Evolutionary conservation across 2,329 filamentous ascomycete species (phyloP).

Genomic region (Cylindrodendrum hubeiense): DNA sequence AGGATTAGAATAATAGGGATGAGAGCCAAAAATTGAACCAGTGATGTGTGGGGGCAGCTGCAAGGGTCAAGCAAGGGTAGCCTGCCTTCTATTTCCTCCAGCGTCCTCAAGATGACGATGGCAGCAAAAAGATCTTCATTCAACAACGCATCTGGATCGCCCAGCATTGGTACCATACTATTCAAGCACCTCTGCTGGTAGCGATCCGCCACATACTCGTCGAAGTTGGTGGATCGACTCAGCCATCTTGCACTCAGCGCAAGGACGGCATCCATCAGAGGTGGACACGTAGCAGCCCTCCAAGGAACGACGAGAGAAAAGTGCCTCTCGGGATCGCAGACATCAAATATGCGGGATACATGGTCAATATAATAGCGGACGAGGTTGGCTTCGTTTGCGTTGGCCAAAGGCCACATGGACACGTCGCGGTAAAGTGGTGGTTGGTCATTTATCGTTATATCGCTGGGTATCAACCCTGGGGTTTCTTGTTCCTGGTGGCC

Average conservation of each 20-base stretch:
- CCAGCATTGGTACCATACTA: conserved; percentile 12
- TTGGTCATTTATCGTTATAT: not conserved
- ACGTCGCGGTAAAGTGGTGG: conserved; percentile 5
- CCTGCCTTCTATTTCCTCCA: conserved; percentile 27
- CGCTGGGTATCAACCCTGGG: not conserved
- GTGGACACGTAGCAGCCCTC: conserved; percentile 13
- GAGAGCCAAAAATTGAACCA: too few species aligned
- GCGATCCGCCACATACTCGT: conserved; percentile 13
- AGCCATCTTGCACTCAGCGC: conserved; percentile 19
- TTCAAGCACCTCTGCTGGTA: conserved; percentile 21
- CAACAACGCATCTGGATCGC: not conserved
- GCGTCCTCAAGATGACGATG: conserved; percentile 17
- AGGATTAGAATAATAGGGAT: too few species aligned
- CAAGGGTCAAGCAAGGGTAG: too few species aligned
- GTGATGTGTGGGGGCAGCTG: too few species aligned
- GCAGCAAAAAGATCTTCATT: conserved; percentile 24
- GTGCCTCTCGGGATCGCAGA: conserved; percentile 19
- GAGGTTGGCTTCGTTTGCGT: conserved; percentile 7
- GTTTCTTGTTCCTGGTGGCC: not conserved
- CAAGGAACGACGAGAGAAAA: conserved; percentile 17
- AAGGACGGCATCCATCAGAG: conserved; percentile 15
- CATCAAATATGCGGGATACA: conserved; percentile 17
- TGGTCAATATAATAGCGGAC: conserved; percentile 20
- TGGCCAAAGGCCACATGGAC: conserved; percentile 13
- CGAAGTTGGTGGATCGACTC: conserved; percentile 20